Evolutionary conservation across 2,329 filamentous ascomycete species (phyloP).

Genomic region (Sporothrix mexicana): DNA sequence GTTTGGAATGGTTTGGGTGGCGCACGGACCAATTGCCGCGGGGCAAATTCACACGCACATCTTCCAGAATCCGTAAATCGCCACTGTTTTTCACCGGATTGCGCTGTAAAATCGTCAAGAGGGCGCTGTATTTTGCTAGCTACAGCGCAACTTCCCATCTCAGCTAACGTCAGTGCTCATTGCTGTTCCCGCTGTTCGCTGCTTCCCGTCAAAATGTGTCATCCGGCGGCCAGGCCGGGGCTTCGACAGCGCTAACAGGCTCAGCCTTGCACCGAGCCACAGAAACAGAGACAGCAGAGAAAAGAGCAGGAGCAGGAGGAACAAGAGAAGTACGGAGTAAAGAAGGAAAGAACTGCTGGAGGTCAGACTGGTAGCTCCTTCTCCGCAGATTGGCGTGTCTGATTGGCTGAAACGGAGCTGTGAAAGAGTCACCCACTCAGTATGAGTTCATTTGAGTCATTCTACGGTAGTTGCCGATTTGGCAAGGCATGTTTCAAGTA

Average conservation of each 20-base stretch:
- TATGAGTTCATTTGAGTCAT: slow-evolving; percentile 28
- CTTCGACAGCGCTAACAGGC: slow-evolving; percentile 15
- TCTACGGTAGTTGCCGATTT: background rate
- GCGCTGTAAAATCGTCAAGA: background rate
- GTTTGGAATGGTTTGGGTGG: background rate
- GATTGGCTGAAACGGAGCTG: background rate
- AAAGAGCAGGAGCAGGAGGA: background rate
- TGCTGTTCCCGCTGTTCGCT: background rate
- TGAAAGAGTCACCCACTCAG: slow-evolving; percentile 4
- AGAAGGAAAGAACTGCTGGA: background rate
- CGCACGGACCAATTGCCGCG: slow-evolving; percentile 15
- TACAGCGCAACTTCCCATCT: background rate
- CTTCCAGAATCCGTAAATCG: background rate
- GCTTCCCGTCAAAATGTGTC: slow-evolving; percentile 21
- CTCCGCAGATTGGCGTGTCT: background rate
- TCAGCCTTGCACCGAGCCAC: slow-evolving; percentile 27
- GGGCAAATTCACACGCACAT: background rate
- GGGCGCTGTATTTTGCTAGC: too few relatives aligned
- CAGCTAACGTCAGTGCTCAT: background rate
- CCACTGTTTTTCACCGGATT: background rate
- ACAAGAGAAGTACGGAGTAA: background rate
- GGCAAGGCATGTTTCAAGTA: background rate
- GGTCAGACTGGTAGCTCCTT: background rate
- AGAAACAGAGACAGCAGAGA: background rate
- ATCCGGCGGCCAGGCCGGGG: slow-evolving; percentile 7